Evolutionary conservation across 2,329 filamentous ascomycete genomes (phyloP).

Genomic region (Xylaria sp.): DNA sequence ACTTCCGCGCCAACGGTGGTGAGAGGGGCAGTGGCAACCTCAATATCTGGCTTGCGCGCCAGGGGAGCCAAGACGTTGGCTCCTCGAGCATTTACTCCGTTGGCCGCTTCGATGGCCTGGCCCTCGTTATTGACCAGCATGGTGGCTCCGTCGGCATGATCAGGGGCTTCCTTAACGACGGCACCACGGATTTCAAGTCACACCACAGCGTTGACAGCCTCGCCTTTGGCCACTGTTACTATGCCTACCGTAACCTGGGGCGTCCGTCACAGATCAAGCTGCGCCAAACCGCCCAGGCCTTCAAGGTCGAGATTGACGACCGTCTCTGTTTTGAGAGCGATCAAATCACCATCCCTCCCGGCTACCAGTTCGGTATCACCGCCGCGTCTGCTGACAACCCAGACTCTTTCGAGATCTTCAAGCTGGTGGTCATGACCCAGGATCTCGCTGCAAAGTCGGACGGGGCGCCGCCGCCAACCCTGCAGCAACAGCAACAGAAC

Average conservation of each 20-base stretch:
- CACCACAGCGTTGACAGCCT: slow-evolving; percentile 83
- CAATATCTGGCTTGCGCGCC: slow-evolving; percentile 89
- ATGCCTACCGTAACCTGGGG: slow-evolving; percentile 90
- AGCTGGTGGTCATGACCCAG: slow-evolving; percentile 78
- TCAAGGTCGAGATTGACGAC: slow-evolving; percentile 85
- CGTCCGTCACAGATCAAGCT: slow-evolving; percentile 83
- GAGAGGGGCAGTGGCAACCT: slow-evolving; percentile 89
- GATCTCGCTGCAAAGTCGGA: slow-evolving; percentile 51
- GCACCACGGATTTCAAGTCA: slow-evolving; percentile 79
- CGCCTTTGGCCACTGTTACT: slow-evolving; percentile 93
- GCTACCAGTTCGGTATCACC: slow-evolving; percentile 87
- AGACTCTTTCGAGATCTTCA: slow-evolving; percentile 94
- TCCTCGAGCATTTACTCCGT: slow-evolving; percentile 86
- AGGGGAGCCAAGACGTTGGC: slow-evolving; percentile 73
- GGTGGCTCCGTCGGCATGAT: slow-evolving; percentile 82
- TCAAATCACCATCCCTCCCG: slow-evolving; percentile 80
- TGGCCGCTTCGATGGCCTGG: slow-evolving; percentile 88
- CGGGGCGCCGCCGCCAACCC: slow-evolving; percentile 45
- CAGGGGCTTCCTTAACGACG: slow-evolving; percentile 94
- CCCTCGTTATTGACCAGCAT: slow-evolving; percentile 85
- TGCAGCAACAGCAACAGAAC: slow-evolving; percentile 47
- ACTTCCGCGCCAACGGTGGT: slow-evolving; percentile 87
- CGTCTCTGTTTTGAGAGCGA: slow-evolving; percentile 83
- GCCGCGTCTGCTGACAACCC: slow-evolving; percentile 90
- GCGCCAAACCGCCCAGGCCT: slow-evolving; percentile 68